Conservation (phyloP, 169 alveolate genomes). For the Neospora caninum region DNA sequence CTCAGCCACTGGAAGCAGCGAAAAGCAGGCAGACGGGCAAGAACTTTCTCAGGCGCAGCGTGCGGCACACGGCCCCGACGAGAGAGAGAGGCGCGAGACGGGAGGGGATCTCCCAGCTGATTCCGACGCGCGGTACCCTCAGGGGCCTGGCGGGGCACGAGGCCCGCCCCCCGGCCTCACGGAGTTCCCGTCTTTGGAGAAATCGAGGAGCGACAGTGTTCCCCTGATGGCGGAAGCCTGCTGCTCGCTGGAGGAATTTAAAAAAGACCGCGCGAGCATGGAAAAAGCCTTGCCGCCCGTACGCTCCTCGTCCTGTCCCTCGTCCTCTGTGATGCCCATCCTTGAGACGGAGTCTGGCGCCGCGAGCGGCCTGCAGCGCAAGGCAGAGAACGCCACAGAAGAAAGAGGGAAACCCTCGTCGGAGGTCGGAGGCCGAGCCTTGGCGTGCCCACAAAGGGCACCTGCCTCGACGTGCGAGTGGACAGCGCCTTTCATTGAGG, state of each 20-base stretch:
- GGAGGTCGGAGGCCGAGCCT: neutral
- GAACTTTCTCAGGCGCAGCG: neutral
- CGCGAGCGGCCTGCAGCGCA: neutral
- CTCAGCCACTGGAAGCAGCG: neutral
- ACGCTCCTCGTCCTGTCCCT: neutral
- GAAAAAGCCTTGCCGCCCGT: neutral
- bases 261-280: neutral
- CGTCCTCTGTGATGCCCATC: neutral
- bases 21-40: neutral
- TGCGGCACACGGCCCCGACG: neutral
- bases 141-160: neutral
- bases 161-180: neutral
- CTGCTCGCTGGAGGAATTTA: neutral
- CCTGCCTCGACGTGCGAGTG: conserved; percentile 31
- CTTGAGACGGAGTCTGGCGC: no score
- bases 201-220: neutral
- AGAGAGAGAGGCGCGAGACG: neutral
- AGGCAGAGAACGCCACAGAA: neutral
- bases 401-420: neutral
- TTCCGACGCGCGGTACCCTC: no score
- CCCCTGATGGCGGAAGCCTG: neutral
- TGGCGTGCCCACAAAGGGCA: neutral
- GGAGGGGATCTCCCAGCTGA: no score
- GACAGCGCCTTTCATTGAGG: conserved; percentile 46
- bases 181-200: neutral